A percentile compares a stretch with the other conserved stretches of the same genome.
These are phyloP conservation scores for Bryum argenteum DNA, from an alignment of 225 moss, liverwort and hornwort genomes.

Conservation along the genomic window DNA sequence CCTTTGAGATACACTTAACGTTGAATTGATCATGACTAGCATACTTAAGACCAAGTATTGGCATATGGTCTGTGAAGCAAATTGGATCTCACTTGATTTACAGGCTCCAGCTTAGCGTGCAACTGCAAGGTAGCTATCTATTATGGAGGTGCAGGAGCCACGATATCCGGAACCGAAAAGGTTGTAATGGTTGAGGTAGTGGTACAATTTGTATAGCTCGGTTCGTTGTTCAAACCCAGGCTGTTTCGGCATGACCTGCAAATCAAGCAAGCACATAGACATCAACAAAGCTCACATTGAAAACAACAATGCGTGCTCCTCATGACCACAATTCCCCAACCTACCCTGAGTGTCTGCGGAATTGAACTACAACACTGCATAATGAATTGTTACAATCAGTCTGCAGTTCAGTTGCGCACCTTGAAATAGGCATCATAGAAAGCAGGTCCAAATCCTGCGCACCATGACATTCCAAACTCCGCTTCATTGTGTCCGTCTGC, in stretches of 20 bases:
- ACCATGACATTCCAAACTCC: constrained; percentile 99
- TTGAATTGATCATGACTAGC: background rate
- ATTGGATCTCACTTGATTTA: background rate
- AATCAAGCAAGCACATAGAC: constrained; percentile 2
- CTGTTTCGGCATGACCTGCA: constrained; percentile 89
- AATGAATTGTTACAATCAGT: background rate
- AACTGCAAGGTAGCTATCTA: constrained; percentile 60
- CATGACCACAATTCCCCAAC: background rate
- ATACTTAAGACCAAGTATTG: background rate
- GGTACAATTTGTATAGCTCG: constrained; percentile 90
- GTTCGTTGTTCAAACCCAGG: constrained; percentile 84
- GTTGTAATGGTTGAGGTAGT: constrained; percentile 98
- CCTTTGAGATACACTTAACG: background rate
- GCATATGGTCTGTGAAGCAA: background rate
- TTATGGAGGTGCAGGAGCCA: constrained; percentile 73
- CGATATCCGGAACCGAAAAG: constrained; percentile 96
- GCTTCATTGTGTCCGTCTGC: constrained; percentile 97
- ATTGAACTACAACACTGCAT: background rate
- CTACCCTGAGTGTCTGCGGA: constrained; percentile 1
- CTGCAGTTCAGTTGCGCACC: constrained; percentile 36
- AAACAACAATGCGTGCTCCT: constrained; percentile 7
- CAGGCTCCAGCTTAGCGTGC: constrained; percentile 31
- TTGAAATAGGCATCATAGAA: constrained; percentile 98
- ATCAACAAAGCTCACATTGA: background rate
- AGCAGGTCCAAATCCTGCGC: constrained; percentile 84